Conservation (phyloP, 371 early-diverging fungal genomes). For the Mucor plumbeus region DNA sequence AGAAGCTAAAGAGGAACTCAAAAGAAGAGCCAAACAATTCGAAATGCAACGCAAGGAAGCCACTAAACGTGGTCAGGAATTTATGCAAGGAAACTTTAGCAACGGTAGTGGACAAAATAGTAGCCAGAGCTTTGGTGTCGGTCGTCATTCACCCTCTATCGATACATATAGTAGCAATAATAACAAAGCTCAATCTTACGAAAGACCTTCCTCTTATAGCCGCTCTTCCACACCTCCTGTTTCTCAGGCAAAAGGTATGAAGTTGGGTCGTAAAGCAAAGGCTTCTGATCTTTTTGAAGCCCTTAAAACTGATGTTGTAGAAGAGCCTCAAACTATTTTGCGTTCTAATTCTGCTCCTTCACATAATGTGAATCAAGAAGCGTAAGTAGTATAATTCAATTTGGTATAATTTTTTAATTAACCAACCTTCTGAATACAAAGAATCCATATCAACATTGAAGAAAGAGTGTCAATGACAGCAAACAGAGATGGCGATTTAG, state of each 20-base stretch:
- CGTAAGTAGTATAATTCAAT: too few species aligned
- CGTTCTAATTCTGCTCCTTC: too few species aligned
- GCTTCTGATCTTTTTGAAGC: conserved; percentile 79
- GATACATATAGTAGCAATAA: too few species aligned
- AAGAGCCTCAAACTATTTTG: neutral
- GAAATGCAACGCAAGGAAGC: conserved; percentile 90
- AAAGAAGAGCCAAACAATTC: conserved; percentile 88
- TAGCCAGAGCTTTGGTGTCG: conserved; percentile 28
- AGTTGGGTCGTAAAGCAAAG: conserved; percentile 88
- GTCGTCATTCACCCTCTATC: conserved; percentile 54
- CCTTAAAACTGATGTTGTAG: conserved; percentile 78
- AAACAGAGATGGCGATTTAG: conserved; percentile 90
- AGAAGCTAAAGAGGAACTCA: conserved; percentile 96
- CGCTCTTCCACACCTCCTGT: conserved; percentile 42
- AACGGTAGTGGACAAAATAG: conserved; percentile 29
- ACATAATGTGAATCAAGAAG: neutral
- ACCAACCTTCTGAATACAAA: conserved; percentile 27
- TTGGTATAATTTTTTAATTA: neutral
- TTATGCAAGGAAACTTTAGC: conserved; percentile 54
- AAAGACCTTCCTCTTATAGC: conserved; percentile 33
- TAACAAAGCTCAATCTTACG: neutral
- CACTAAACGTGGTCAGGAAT: conserved; percentile 72
- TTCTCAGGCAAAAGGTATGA: conserved; percentile 87
- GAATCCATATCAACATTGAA: conserved; percentile 86
- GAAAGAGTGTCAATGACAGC: conserved; percentile 84